A percentile compares a stretch with the other conserved stretches of the same genome.
phyloP scores from a whole-genome alignment of 1,139 yeast species.

The Debaryomyces sp. region DNA sequence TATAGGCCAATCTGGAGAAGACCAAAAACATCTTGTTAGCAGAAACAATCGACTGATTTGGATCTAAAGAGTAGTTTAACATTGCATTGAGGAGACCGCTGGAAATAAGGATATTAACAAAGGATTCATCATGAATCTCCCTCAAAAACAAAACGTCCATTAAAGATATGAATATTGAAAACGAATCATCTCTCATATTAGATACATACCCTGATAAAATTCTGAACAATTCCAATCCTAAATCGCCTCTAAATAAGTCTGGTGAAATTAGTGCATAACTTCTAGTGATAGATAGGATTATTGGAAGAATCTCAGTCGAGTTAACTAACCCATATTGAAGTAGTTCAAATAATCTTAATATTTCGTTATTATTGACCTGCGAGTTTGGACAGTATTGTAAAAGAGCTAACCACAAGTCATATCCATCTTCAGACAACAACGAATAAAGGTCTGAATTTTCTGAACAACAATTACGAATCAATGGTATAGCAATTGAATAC shows the following conservation, averaged over 20 bases:
- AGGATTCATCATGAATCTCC: conserved; percentile 25
- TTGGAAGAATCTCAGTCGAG: conserved; percentile 77
- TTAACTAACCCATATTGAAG: conserved; percentile 54
- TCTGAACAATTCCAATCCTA: conserved; percentile 46
- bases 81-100: conserved; percentile 53
- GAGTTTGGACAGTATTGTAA: conserved; percentile 56
- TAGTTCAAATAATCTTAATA: conserved; percentile 50
- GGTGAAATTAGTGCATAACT: conserved; percentile 69
- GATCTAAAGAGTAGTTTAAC: conserved; percentile 49
- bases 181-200: conserved; percentile 71
- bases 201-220: conserved; percentile 59
- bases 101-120: conserved; percentile 40
- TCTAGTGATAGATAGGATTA: conserved; percentile 66
- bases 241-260: conserved; percentile 39
- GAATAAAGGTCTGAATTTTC: conserved; percentile 61
- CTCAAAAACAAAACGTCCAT: conserved; percentile 56
- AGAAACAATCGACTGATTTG: conserved; percentile 49
- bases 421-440: conserved; percentile 82
- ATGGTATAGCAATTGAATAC: conserved; percentile 67
- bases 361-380: conserved; percentile 23
- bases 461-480: conserved; percentile 64
- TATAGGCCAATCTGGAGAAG: conserved; percentile 55
- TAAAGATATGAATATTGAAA: conserved; percentile 56
- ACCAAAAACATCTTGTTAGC: conserved; percentile 55
- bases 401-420: conserved; percentile 77